Evolutionary conservation across 345 rosid species (phyloP).

Genomic region (Eucalyptus erythrocorys): DNA sequence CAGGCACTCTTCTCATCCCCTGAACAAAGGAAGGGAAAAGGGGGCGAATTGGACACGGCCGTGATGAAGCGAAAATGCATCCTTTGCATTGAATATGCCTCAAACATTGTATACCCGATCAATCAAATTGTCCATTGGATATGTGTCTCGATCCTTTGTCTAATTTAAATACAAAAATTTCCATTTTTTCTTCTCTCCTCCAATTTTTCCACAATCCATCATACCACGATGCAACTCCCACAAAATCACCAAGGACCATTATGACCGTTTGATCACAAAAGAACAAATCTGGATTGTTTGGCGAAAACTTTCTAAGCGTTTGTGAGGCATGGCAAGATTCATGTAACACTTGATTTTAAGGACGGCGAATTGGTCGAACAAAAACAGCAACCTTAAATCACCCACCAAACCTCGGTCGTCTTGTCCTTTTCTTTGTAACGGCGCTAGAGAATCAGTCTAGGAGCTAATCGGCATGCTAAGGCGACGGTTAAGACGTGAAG

Average conservation of each 20-base stretch:
- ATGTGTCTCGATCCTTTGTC: not conserved
- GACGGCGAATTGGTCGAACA: not conserved
- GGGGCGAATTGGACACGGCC: not conserved
- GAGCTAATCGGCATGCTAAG: not conserved
- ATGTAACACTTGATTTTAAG: not conserved
- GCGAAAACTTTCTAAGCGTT: not conserved
- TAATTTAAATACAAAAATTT: not conserved
- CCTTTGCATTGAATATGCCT: not conserved
- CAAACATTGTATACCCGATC: not conserved
- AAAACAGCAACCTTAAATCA: not conserved
- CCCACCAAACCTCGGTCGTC: not conserved
- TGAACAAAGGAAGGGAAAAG: not conserved
- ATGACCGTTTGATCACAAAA: not conserved
- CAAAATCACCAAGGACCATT: accelerated
- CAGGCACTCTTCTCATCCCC: not conserved
- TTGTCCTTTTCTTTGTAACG: not conserved
- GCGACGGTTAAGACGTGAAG: not conserved
- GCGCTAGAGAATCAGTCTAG: not conserved
- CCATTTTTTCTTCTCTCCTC: not conserved
- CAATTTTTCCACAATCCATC: not conserved
- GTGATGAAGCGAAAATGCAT: not conserved
- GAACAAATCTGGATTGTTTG: not conserved
- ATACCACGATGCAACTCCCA: not conserved
- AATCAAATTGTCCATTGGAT: not conserved
- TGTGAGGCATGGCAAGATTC: not conserved